Evolutionary conservation across 768 basidiomycete species (phyloP).

Genomic region (Boletus reticulatus): DNA sequence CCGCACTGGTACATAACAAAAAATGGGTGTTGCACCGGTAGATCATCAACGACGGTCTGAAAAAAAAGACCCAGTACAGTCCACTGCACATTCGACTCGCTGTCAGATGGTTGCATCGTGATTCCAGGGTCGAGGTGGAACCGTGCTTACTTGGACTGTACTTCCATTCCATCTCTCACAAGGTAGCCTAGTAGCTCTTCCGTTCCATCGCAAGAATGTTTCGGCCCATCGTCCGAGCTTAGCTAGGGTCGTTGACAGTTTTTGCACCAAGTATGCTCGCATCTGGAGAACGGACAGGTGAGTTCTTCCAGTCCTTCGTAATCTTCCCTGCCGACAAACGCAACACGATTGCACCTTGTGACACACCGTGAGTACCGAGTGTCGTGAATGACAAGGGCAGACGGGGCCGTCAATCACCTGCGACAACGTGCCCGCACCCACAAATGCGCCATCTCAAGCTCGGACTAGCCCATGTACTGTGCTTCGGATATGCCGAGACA

Average conservation of each 20-base stretch:
- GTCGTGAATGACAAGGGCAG: neutral
- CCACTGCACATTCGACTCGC: conserved; percentile 32
- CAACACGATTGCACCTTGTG: conserved; percentile 46
- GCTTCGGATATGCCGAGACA: conserved; percentile 37
- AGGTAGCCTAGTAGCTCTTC: conserved; percentile 50
- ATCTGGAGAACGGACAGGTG: conserved; percentile 51
- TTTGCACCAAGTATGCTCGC: no score
- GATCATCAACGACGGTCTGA: neutral
- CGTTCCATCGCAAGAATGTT: conserved; percentile 59
- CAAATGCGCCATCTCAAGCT: conserved; percentile 43
- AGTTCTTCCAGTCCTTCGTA: conserved; percentile 40
- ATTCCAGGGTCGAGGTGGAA: neutral
- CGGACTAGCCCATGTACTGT: conserved; percentile 39
- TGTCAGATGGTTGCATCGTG: conserved; percentile 54
- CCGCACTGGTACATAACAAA: conserved; percentile 54
- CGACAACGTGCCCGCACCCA: conserved; percentile 47
- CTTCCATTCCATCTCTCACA: conserved; percentile 53
- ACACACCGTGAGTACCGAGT: neutral
- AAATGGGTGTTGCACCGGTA: conserved; percentile 52
- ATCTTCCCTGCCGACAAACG: conserved; percentile 51
- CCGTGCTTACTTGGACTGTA: conserved; percentile 50
- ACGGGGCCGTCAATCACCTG: conserved; percentile 35
- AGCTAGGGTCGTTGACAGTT: no score
- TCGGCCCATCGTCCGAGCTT: conserved; percentile 8
- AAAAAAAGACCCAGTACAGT: no score